Evolutionary conservation across 1,284 basidiomycete species (phyloP), one percentile per base, ranked within the genome.

Genomic region (Apiotrichum akiyoshidainum): DNA sequence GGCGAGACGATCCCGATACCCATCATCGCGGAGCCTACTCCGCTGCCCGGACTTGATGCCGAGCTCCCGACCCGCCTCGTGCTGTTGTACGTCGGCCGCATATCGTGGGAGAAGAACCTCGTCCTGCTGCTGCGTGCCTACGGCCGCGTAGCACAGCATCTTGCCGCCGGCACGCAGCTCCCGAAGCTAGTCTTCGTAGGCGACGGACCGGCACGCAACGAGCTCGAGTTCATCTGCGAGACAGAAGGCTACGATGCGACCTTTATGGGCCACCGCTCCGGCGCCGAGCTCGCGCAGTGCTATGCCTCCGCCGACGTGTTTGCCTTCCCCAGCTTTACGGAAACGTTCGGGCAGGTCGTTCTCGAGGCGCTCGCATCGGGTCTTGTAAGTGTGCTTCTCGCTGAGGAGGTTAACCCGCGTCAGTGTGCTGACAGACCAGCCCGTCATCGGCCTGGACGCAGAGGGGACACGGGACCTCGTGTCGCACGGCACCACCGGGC

Each of bases 51-150:
- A 40, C 26, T 31, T 31, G 26, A 31, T 31, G 31, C 40, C 13
- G 55, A 14, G 22, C 60, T 65, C 52, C 65, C 61, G 52, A 52
- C 55, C n/a, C 72, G 69, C 42, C 61, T 67, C 2, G 77, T 76
- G 31, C 65, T 73, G 12, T 75, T 76, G 51, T 80, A 75, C 61
- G 76, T 78, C 19, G 77, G 78, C 8, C 57, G 78, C 55, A 67
- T 79, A 71, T 81, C 80, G 3, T 83, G 82, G 81, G 83, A 84
- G 70, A 84, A 84, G 73, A 84, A 84, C 67, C 79, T 84, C 3
- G 74, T 80, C n/a, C 76, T 84, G 8, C 73, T 84, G 7, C 77
- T 84, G 50, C 75, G 79, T 51, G 80, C 83, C 1, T 82, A 81
- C 66, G 65, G 68, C 7, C 60, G 72, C 7, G 69, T 83, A 5